A percentile compares a stretch with the other conserved stretches of the same genome.
These are phyloP conservation scores for Saturnispora ahearnii DNA, from an alignment of 805 yeast species.

Conservation along the genomic window DNA sequence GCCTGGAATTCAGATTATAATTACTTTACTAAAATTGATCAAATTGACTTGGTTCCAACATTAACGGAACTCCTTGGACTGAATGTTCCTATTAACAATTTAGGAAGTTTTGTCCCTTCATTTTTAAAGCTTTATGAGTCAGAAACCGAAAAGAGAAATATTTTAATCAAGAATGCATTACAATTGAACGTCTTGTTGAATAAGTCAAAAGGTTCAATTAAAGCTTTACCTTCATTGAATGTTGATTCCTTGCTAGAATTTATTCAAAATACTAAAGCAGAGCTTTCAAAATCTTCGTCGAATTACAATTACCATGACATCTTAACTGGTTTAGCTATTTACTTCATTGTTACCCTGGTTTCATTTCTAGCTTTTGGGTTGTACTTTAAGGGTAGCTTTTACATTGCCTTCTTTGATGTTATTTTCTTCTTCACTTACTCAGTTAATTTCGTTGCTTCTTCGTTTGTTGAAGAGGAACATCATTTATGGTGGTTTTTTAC, in stretches of 20 bases:
- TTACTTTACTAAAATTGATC: constrained; percentile 48
- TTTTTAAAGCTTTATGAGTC: constrained; percentile 44
- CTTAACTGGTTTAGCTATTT: constrained; percentile 30
- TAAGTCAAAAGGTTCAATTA: constrained; percentile 28
- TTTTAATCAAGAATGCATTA: constrained; percentile 45
- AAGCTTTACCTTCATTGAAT: constrained; percentile 13
- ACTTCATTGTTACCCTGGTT: constrained; percentile 26
- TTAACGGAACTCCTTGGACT: constrained; percentile 50
- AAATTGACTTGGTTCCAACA: constrained; percentile 69
- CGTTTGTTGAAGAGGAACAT: constrained; percentile 91
- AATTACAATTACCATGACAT: constrained; percentile 57
- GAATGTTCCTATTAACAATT: constrained; percentile 61
- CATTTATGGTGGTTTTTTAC: constrained; percentile 89
- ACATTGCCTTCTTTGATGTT: constrained; percentile 18
- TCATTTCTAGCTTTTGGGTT: constrained; percentile 20
- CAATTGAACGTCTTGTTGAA: constrained; percentile 45
- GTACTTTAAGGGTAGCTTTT: constrained; percentile 11
- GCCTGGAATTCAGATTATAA: constrained; percentile 35
- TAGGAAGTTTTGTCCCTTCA: constrained; percentile 61
- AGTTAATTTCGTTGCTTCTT: constrained; percentile 68
- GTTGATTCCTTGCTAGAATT: constrained; percentile 19
- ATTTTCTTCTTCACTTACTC: constrained; percentile 34
- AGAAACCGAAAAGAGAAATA: constrained; percentile 26
- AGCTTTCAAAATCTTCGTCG: constrained; percentile 54
- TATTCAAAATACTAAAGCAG: constrained; percentile 40